Evolutionary conservation across 768 basidiomycete species (phyloP), one percentile per base, ranked within the genome.

Genomic region (Termitomyces sp.): DNA sequence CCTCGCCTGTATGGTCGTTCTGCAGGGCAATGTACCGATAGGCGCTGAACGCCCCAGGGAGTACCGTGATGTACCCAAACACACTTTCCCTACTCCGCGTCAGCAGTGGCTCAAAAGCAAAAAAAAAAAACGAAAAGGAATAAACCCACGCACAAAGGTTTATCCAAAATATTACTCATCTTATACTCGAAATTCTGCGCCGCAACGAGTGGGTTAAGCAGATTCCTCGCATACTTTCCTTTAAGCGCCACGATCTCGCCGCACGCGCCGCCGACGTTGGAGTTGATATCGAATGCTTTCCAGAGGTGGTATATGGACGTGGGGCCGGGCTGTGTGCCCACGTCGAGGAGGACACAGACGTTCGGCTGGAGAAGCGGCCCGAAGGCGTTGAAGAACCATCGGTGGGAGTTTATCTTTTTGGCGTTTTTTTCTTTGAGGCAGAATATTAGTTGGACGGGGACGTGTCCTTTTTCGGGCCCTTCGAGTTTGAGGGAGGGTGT

Each of bases 111-210:
- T n/a, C n/a, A n/a, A n/a, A n/a, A n/a, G n/a, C n/a, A n/a, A n/a
- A n/a, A n/a, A n/a, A n/a, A n/a, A n/a, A n/a, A n/a, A n/a, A n/a
- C n/a, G n/a, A n/a, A n/a, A n/a, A n/a, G n/a, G n/a, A n/a, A n/a
- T n/a, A 13, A 36, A 54, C 20, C 27, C 62, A 34, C 52, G 78
- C 59, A 81, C 72, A 96, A 70, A 4, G 95, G 93, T 69, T 96
- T 96, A 67, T 95, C 93, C 58, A 96, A 72, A 63, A 96, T 96
- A 67, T 95, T 95, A 34, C 84, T 86, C 87, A 93, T 92, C 80
- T 95, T 95, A 72, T 95, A 95, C 73, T 94, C 91, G 61, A 95
- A 95, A 67, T 95, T 95, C 76, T 95, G 93, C 12, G 93, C 91
- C 5, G 93, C 93, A 7, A 95, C 89, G 12, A 91, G 76, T 0